phyloP scores from a whole-genome alignment of 108 stramenopile genomes.

The Nannochloropsis salina region DNA sequence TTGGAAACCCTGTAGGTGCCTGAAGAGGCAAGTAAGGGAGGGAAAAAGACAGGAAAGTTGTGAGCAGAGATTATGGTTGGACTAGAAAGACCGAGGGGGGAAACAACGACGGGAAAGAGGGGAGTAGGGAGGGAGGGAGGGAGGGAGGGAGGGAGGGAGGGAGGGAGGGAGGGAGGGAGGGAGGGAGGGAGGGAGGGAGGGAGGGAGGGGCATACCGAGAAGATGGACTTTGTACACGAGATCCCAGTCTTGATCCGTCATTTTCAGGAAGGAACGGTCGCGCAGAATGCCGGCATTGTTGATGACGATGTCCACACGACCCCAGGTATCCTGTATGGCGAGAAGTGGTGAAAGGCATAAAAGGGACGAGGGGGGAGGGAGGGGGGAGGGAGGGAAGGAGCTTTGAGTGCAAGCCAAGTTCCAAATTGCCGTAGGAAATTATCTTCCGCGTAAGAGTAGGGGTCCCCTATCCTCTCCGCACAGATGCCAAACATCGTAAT shows the following conservation, averaged over 20 bases:
- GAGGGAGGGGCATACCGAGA: background rate
- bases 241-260: constrained; percentile 47
- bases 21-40: background rate
- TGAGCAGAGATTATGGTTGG: background rate
- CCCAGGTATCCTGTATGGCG: constrained; percentile 18
- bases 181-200: background rate
- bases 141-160: background rate
- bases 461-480: no score
- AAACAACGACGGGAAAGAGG: background rate
- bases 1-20: constrained; percentile 41
- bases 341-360: background rate
- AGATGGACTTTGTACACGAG: constrained; percentile 43
- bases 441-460: no score
- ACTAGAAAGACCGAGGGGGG: background rate
- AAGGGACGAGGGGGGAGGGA: background rate
- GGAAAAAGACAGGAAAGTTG: background rate
- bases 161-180: background rate
- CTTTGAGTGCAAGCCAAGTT: background rate
- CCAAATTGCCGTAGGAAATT: no score
- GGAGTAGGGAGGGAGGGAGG: background rate
- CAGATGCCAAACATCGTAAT: no score
- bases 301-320: constrained; percentile 41
- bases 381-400: background rate
- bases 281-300: constrained; percentile 53
- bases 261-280: constrained; percentile 46